These are phyloP conservation scores for Bertia moriformis DNA, from an alignment of 2,329 filamentous ascomycete genomes.

Conservation along the genomic window DNA sequence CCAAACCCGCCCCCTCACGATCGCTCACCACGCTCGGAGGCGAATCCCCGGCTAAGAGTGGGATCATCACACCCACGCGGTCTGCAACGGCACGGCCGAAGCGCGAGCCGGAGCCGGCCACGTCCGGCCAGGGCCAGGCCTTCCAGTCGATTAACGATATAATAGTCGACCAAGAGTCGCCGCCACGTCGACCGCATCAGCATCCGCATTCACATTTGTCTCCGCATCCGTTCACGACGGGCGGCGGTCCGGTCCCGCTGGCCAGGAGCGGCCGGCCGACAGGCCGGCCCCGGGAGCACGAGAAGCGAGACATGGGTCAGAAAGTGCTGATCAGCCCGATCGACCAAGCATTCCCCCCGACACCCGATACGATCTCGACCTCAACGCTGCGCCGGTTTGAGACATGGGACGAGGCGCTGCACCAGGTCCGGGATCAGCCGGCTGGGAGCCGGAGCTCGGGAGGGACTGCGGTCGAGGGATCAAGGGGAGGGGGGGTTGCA, in stretches of 20 bases:
- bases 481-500: neutral
- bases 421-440: neutral
- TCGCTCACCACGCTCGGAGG: too few species aligned
- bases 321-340: conserved; percentile 32
- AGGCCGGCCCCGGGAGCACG: conserved; percentile 19
- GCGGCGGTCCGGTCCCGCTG: conserved; percentile 13
- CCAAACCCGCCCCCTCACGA: neutral
- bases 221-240: too few species aligned
- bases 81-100: neutral
- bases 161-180: too few species aligned
- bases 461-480: neutral
- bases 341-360: conserved; percentile 34
- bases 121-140: conserved; percentile 9
- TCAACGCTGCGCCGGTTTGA: conserved; percentile 25
- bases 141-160: conserved; percentile 30
- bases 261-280: neutral
- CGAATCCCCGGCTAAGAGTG: too few species aligned
- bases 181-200: too few species aligned
- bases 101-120: neutral
- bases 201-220: too few species aligned
- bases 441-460: too few species aligned
- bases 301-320: conserved; percentile 31
- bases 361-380: conserved; percentile 44
- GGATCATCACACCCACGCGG: neutral
- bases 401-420: conserved; percentile 11